A percentile compares a stretch with the other conserved stretches of the same genome.
These are phyloP conservation scores for Phytophthora sp. DNA, from an alignment of 352 stramenopile genomes.

Conservation along the genomic window DNA sequence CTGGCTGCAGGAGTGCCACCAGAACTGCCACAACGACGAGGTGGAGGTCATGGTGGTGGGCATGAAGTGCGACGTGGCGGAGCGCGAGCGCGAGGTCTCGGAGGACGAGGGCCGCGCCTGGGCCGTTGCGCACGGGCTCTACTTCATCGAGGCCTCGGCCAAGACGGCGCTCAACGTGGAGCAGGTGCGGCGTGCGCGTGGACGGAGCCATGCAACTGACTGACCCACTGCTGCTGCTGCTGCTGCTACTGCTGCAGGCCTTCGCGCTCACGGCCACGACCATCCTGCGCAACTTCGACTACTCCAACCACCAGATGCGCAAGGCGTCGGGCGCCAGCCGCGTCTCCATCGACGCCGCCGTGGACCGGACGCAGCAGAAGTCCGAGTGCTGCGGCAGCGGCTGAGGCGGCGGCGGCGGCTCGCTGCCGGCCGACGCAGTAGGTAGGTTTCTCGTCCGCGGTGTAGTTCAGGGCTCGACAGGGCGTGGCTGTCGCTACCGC, in stretches of 20 bases:
- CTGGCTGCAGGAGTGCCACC: slow-evolving; percentile 84
- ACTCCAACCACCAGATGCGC: slow-evolving; percentile 62
- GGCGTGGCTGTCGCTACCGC: neutral
- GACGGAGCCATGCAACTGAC: neutral
- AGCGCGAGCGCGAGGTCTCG: slow-evolving; percentile 64
- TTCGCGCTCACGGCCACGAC: slow-evolving; percentile 75
- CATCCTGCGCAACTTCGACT: slow-evolving; percentile 82
- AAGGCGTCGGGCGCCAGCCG: slow-evolving; percentile 43
- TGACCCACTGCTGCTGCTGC: slow-evolving; percentile 5
- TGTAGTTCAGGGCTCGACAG: neutral
- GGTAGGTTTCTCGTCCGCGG: slow-evolving; percentile 18
- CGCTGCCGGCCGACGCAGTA: too few species aligned
- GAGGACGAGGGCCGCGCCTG: slow-evolving; percentile 74
- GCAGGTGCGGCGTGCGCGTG: slow-evolving; percentile 40
- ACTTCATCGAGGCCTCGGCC: slow-evolving; percentile 85
- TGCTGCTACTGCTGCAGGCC: slow-evolving; percentile 32
- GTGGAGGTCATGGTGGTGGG: slow-evolving; percentile 88
- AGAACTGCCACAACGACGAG: slow-evolving; percentile 87
- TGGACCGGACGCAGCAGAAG: slow-evolving; percentile 24
- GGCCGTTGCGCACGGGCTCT: slow-evolving; percentile 66
- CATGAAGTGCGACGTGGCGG: slow-evolving; percentile 81
- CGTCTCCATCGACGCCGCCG: slow-evolving; percentile 46
- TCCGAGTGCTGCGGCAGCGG: slow-evolving; percentile 47
- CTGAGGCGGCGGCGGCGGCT: too few species aligned
- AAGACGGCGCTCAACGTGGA: slow-evolving; percentile 87